Conservation (phyloP, 805 yeast genomes). For the Candida xiaguanensis region DNA sequence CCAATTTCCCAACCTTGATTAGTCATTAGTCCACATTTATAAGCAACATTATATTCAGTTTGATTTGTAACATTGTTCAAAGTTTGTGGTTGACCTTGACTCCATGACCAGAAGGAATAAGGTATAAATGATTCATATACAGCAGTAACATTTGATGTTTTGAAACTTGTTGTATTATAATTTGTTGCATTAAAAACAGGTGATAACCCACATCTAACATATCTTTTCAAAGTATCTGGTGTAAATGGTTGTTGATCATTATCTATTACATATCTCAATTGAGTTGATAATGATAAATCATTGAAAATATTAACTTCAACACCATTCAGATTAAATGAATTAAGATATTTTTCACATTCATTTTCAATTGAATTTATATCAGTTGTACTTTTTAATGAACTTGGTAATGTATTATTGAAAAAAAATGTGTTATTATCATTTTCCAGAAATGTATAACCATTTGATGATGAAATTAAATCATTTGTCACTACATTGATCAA, state of each 20-base stretch:
- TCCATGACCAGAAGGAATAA: slow-evolving; percentile 72
- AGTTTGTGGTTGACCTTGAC: slow-evolving; percentile 13
- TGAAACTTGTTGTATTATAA: slow-evolving; percentile 8
- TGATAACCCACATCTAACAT: slow-evolving; percentile 56
- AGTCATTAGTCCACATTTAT: slow-evolving; percentile 40
- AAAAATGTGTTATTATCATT: slow-evolving; percentile 16
- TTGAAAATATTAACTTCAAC: slow-evolving; percentile 10
- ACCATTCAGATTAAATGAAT: not conserved
- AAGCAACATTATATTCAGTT: slow-evolving; percentile 16
- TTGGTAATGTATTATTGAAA: slow-evolving; percentile 8
- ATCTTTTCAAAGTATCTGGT: slow-evolving; percentile 29
- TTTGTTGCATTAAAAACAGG: slow-evolving; percentile 51
- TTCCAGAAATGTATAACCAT: slow-evolving; percentile 20
- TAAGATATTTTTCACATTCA: slow-evolving; percentile 6
- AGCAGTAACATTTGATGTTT: slow-evolving; percentile 22
- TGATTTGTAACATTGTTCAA: slow-evolving; percentile 3
- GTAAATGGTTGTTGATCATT: slow-evolving; percentile 33
- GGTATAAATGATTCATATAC: slow-evolving; percentile 27
- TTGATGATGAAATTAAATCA: slow-evolving; percentile 14
- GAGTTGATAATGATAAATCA: slow-evolving; percentile 14
- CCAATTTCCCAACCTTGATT: slow-evolving; percentile 58
- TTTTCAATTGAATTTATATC: not conserved
- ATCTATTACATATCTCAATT: slow-evolving; percentile 35
- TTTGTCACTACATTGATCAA: slow-evolving; percentile 23
- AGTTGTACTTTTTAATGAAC: not conserved